Conservation (phyloP, 495 filamentous ascomycete genomes). For the Penicillium canariense region DNA sequence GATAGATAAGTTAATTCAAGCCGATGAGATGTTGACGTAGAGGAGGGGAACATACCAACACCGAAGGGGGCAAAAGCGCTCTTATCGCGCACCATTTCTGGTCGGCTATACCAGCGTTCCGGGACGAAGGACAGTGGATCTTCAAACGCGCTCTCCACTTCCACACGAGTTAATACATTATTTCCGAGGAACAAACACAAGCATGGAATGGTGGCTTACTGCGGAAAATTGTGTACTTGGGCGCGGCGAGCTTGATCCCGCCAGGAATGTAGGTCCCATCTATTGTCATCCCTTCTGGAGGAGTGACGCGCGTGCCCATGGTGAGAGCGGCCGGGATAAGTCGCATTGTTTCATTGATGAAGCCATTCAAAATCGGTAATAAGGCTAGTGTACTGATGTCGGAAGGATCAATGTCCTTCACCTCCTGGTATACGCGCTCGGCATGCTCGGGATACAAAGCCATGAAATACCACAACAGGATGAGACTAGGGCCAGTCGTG, state of each 20-base stretch:
- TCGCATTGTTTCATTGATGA: constrained; percentile 50
- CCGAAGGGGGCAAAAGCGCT: constrained; percentile 51
- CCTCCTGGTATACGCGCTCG: constrained; percentile 10
- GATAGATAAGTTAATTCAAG: not conserved
- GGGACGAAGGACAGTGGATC: constrained; percentile 40
- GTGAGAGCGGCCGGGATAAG: constrained; percentile 41
- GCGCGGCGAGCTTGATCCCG: constrained; percentile 31
- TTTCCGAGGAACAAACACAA: not conserved
- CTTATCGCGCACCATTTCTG: constrained; percentile 34
- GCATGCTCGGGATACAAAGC: constrained; percentile 21
- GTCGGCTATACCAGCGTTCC: constrained; percentile 47
- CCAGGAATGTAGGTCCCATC: constrained; percentile 50
- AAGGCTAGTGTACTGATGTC: not conserved
- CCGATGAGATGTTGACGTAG: too few relatives aligned
- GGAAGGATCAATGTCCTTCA: not conserved
- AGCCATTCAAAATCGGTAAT: constrained; percentile 35
- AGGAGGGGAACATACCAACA: constrained; percentile 28
- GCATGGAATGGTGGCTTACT: constrained; percentile 7
- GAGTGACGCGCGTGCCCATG: constrained; percentile 33
- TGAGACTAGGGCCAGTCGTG: constrained; percentile 29
- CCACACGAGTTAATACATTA: not conserved
- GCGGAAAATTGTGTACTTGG: constrained; percentile 35
- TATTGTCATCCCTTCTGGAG: constrained; percentile 36
- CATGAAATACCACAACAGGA: constrained; percentile 36
- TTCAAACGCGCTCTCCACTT: constrained; percentile 4